A percentile compares a stretch with the other conserved stretches of the same genome.
Conservation (phyloP, 495 filamentous ascomycete genomes). For the Daldinia childiae region DNA sequence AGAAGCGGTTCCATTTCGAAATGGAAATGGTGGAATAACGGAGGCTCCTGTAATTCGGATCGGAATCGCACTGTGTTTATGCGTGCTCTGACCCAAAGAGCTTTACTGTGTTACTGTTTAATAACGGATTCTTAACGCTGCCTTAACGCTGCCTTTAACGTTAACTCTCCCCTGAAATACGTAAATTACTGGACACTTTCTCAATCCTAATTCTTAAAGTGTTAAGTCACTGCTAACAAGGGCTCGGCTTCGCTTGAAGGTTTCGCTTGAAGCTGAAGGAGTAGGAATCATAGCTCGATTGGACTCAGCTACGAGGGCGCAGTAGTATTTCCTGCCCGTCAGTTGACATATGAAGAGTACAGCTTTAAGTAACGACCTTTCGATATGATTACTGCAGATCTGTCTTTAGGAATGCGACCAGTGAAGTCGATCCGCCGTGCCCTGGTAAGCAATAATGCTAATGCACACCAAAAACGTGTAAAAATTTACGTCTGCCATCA, state of each 20-base stretch:
- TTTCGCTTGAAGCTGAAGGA: neutral
- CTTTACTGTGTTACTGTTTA: neutral
- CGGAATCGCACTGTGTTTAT: slow-evolving; percentile 37
- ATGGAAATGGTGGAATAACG: slow-evolving; percentile 31
- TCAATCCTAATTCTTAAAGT: neutral
- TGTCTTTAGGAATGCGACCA: slow-evolving; percentile 28
- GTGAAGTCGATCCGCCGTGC: slow-evolving; percentile 25
- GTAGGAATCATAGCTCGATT: slow-evolving; percentile 8
- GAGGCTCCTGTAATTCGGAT: slow-evolving; percentile 27
- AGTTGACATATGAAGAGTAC: slow-evolving; percentile 13
- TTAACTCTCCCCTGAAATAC: neutral
- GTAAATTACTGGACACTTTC: neutral
- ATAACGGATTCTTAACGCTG: neutral
- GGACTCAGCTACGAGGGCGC: slow-evolving; percentile 27
- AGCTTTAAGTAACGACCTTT: slow-evolving; percentile 18
- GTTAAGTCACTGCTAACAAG: neutral
- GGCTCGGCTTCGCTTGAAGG: neutral
- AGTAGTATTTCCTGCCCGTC: slow-evolving; percentile 6
- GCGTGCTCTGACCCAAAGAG: neutral
- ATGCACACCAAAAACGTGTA: slow-evolving; percentile 34
- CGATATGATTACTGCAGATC: slow-evolving; percentile 40
- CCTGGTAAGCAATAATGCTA: slow-evolving; percentile 33
- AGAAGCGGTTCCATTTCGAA: slow-evolving; percentile 29
- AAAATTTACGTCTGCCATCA: slow-evolving; percentile 20
- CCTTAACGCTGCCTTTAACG: neutral